Conservation (phyloP, 805 yeast genomes). For the Metschnikowia proteae region DNA sequence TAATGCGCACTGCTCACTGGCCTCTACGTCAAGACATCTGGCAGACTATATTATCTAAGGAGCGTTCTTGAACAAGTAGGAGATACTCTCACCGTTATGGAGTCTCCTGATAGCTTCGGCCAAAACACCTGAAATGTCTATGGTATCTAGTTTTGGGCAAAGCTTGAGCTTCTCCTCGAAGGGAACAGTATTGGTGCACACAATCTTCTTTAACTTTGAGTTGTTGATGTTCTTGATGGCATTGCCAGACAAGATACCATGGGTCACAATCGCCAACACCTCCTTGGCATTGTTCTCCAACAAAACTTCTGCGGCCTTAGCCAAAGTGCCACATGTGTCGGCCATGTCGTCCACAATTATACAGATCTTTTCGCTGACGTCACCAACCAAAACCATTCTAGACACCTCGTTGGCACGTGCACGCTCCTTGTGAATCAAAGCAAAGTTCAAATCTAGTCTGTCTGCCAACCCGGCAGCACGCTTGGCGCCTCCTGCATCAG, state of each 20-base stretch:
- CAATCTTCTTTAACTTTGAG: constrained; percentile 63
- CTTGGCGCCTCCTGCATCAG: constrained; percentile 90
- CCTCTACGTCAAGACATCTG: no score
- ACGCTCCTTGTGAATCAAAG: constrained; percentile 81
- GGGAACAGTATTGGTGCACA: constrained; percentile 80
- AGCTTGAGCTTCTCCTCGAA: constrained; percentile 56
- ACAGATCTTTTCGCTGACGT: constrained; percentile 71
- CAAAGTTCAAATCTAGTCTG: constrained; percentile 72
- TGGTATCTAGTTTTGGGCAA: constrained; percentile 62
- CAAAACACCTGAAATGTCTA: constrained; percentile 69
- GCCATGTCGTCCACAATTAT: constrained; percentile 86
- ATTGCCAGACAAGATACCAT: constrained; percentile 72
- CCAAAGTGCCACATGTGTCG: constrained; percentile 83
- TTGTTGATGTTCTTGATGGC: constrained; percentile 69
- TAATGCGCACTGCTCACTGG: no score
- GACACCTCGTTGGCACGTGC: constrained; percentile 81
- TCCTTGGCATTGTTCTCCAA: constrained; percentile 64
- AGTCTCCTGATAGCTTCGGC: constrained; percentile 83
- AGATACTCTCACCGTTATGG: constrained; percentile 83
- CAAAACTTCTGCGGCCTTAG: constrained; percentile 75
- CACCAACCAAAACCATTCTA: constrained; percentile 83
- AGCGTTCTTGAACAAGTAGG: constrained; percentile 70
- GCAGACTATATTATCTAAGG: constrained; percentile 27
- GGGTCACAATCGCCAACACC: constrained; percentile 80
- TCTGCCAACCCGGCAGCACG: constrained; percentile 86